Evolutionary conservation across 78 protist genomes (phyloP).

Genomic region (Dictyostelium discoideum): dicty_2.7 NC_007089.4:3206001-3206500

Average conservation of each 20-base stretch:
- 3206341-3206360: slow-evolving; percentile 17
- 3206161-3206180: not conserved
- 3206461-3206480: slow-evolving; percentile 3
- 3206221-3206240: not conserved
- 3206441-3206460: not conserved
- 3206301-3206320: slow-evolving; percentile 24
- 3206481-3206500: not conserved
- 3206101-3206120: slow-evolving; percentile 8
- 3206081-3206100: not conserved
- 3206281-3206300: slow-evolving; percentile 57
- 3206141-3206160: not conserved
- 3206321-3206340: not conserved
- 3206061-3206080: not conserved
- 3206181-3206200: slow-evolving; percentile 23
- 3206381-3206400: too few species aligned
- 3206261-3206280: slow-evolving; percentile 18
- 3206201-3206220: not conserved
- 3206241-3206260: slow-evolving; percentile 37
- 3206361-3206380: too few species aligned
- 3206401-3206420: too few species aligned
- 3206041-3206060: not conserved
- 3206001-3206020: not conserved
- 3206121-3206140: slow-evolving; percentile 40
- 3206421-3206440: too few species aligned
- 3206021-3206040: not conserved